A percentile compares a stretch with the other conserved stretches of the same genome.
Conservation (phyloP, 73 alveolate genomes). For the Paramecium pentaurelia region DNA sequence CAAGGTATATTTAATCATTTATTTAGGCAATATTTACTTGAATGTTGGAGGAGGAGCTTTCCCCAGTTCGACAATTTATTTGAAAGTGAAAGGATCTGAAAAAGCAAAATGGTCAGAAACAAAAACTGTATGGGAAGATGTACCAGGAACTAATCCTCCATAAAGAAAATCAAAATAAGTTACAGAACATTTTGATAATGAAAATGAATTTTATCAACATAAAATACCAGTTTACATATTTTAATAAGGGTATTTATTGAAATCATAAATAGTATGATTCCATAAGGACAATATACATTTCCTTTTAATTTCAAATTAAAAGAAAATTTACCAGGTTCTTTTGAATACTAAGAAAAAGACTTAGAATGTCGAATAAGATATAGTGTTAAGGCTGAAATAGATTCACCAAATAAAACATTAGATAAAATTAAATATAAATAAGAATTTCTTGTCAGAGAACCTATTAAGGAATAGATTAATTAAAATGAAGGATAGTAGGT, state of each 20-base stretch:
- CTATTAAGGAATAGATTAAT: not conserved
- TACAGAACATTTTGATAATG: constrained; percentile 38
- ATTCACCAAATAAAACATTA: not conserved
- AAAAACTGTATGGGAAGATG: not conserved
- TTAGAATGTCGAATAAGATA: not conserved
- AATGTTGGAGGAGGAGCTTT: constrained; percentile 1
- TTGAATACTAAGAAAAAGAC: not conserved
- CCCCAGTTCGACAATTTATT: not conserved
- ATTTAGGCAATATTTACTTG: constrained; percentile 2
- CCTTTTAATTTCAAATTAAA: not conserved
- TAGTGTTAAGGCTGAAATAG: constrained; percentile 13
- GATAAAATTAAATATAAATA: not conserved
- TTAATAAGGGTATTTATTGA: not conserved
- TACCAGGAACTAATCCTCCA: not conserved
- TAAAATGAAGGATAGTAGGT: not conserved
- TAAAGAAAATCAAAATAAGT: not conserved
- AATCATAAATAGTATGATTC: not conserved
- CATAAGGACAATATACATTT: constrained; percentile 19
- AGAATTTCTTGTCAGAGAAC: constrained; percentile 13
- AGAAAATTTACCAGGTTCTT: not conserved
- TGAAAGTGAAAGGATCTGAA: constrained; percentile 31
- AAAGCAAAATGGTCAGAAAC: constrained; percentile 14
- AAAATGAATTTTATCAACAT: not conserved
- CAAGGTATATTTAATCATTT: not conserved
- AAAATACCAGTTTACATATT: not conserved